Conservation (phyloP, 2,329 filamentous ascomycete species). For the Botrytis cinerea region DNA sequence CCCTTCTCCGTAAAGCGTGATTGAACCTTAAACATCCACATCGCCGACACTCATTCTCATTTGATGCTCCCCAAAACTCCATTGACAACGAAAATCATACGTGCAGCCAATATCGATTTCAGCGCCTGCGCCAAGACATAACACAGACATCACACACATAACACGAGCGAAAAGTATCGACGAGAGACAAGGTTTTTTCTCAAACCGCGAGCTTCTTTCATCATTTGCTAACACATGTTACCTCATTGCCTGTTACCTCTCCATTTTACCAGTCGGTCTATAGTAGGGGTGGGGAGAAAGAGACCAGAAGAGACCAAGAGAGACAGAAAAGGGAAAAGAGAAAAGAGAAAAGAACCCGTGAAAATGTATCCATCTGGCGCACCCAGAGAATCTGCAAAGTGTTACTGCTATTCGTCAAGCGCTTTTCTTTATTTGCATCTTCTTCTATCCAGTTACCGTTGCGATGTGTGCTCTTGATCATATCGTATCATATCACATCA, state of each 20-base stretch:
- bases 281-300: not conserved
- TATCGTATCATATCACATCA: slow-evolving; percentile 10
- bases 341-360: not conserved
- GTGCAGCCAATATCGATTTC: slow-evolving; percentile 14
- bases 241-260: not conserved
- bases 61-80: not conserved
- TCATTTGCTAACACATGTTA: not conserved
- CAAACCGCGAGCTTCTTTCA: slow-evolving; percentile 2
- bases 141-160: not conserved
- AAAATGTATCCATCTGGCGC: not conserved
- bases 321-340: not conserved
- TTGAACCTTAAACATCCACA: not conserved
- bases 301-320: not conserved
- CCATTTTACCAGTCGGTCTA: not conserved
- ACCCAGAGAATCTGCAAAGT: slow-evolving; percentile 8
- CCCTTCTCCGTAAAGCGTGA: not conserved
- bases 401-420: not conserved
- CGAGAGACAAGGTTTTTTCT: not conserved
- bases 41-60: slow-evolving; percentile 5
- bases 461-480: slow-evolving; percentile 12
- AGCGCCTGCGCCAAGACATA: slow-evolving; percentile 11
- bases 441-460: not conserved
- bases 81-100: slow-evolving; percentile 18
- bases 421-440: not conserved
- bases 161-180: not conserved